Base-by-base conservation (phyloP, 768 basidiomycete species). In the Leccinum disarticulatum region DNA sequence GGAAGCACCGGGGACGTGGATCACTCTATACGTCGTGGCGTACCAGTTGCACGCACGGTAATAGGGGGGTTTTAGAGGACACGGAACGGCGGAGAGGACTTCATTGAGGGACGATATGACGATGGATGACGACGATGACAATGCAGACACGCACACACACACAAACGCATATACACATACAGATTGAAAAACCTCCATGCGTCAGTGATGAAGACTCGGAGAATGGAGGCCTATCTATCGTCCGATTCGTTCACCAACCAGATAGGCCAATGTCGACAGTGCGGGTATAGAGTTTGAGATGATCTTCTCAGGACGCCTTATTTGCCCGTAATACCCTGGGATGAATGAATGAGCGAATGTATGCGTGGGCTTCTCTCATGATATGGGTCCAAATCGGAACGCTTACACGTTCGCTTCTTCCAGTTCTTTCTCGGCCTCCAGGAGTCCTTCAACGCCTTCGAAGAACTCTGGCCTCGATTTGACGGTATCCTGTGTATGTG, bases 391-490 rank as follows among this genome's bases (percentile, higher is more conserved):
- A 38, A 13, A 56, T 57, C 36, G 58, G 52, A 43, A 52, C 61
- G 61, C 52, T 76, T 77, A 87, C 58, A 76, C 64, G 66, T 77
- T 80, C 58, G 82, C 81, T 66, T 78, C 78, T 67, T 82, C 78
- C 59, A 92, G 67, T 19, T 78, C 72, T 61, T 80, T 81, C 70
- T 89, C 81, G 36, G 91, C 91, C 48, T 82, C 80, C 58, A 77
- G 56, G 59, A 87, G 76, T 47, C 77, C 80, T 60, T 75, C 64
- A 43, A 43, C 43, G 60, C 74, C 73, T 50, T 76, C 61, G 27
- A 68, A 61, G 50, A 78, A 66, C 50, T 69, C 66, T 48, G 72
- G 61, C 11, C 68, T 67, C 22, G 65, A 58, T 66, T 65, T 69
- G 54, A 65, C 67, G 55, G 68, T 61, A 60, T 71, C 61, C 74